A percentile compares a stretch with the other conserved stretches of the same genome.
phyloP scores from a whole-genome alignment of 2,329 filamentous ascomycete species.

The Alternaria conjuncta region DNA sequence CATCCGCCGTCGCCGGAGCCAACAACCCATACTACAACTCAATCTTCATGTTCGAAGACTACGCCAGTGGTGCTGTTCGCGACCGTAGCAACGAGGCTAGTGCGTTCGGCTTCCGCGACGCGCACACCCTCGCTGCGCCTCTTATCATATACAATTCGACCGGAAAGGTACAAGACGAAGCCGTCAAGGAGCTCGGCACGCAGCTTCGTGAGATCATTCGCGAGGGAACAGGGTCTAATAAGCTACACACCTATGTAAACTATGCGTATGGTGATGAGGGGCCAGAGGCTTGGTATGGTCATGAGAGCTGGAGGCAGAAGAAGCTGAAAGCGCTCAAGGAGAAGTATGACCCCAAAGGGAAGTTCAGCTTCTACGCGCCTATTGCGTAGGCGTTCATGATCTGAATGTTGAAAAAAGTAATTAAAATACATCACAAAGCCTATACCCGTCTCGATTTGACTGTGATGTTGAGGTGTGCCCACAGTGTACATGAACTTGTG shows the following conservation, averaged over 20 bases:
- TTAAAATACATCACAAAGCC: background rate
- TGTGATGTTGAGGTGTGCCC: background rate
- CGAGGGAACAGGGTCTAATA: constrained; percentile 23
- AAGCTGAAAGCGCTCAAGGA: constrained; percentile 41
- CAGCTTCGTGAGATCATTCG: constrained; percentile 26
- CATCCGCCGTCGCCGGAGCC: constrained; percentile 39
- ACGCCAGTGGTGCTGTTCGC: constrained; percentile 55
- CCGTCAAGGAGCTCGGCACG: constrained; percentile 22
- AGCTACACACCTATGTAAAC: constrained; percentile 43
- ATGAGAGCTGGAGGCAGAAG: constrained; percentile 39
- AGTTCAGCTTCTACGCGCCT: constrained; percentile 41
- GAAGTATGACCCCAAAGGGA: constrained; percentile 41
- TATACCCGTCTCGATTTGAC: background rate
- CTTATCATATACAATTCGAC: constrained; percentile 27
- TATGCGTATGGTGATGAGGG: constrained; percentile 44
- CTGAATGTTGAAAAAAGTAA: no score
- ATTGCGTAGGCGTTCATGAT: background rate
- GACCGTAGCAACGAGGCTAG: background rate
- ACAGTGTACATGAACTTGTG: background rate
- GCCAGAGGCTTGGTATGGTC: constrained; percentile 40
- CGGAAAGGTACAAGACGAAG: constrained; percentile 8
- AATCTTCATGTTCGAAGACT: constrained; percentile 64
- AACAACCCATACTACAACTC: constrained; percentile 39
- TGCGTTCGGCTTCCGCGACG: constrained; percentile 49
- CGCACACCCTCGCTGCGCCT: constrained; percentile 32